phyloP scores from a whole-genome alignment of 1,284 basidiomycete genomes.

The Sporisorium iseilematis-ciliati region DNA sequence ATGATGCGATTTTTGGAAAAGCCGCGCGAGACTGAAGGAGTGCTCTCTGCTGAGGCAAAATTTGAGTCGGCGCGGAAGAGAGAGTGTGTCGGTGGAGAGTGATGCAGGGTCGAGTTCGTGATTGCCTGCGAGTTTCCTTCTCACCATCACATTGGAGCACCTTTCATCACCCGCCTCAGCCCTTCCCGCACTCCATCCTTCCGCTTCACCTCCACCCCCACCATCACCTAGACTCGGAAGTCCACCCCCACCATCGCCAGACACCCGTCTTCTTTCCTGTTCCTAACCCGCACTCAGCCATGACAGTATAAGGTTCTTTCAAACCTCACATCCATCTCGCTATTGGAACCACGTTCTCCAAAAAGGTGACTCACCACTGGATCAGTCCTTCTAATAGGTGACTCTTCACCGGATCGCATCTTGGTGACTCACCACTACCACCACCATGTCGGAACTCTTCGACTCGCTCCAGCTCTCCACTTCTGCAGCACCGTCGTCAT shows the following conservation, averaged over 20 bases:
- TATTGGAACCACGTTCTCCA: no score
- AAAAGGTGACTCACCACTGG: no score
- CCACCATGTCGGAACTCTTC: conserved; percentile 52
- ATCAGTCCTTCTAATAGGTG: no score
- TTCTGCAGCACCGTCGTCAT: conserved; percentile 34
- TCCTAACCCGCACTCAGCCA: conserved; percentile 8
- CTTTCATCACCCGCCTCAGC: conserved; percentile 1
- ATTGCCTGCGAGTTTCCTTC: not conserved
- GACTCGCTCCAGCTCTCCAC: conserved; percentile 51
- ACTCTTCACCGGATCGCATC: not conserved
- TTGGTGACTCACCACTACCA: not conserved
- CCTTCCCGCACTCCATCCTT: not conserved
- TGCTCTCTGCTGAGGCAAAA: conserved; percentile 14
- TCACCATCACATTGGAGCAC: conserved; percentile 10
- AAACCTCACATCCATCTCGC: not conserved
- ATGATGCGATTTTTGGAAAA: not conserved
- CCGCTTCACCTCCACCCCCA: not conserved
- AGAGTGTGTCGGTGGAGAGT: not conserved
- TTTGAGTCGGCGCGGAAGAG: conserved; percentile 5
- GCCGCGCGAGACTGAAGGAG: not conserved
- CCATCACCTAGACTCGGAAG: not conserved
- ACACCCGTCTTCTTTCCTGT: not conserved
- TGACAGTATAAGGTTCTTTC: conserved; percentile 20
- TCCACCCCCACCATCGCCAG: not conserved
- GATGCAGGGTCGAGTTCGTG: conserved; percentile 12